Conservation (phyloP, 495 filamentous ascomycete genomes). For the Trichoderma asperelloides region DNA sequence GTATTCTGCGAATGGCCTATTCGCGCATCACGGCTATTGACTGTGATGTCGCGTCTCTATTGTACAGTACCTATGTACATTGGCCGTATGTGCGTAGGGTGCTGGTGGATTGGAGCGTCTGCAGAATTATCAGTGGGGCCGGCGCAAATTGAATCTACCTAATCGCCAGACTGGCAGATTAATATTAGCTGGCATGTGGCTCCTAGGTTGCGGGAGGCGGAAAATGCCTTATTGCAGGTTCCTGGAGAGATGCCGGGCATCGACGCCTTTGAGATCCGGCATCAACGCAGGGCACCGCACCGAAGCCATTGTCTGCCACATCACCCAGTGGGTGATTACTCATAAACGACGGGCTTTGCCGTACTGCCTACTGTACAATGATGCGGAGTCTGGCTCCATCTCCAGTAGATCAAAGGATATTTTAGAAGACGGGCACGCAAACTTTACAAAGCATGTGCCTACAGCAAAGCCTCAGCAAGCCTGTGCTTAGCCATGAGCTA, state of each 20-base stretch:
- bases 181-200: neutral
- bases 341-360: no score
- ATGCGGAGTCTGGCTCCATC: no score
- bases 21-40: no score
- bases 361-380: neutral
- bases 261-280: conserved; percentile 1
- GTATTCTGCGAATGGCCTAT: no score
- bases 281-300: neutral
- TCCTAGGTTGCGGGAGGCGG: neutral
- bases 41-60: no score
- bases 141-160: neutral
- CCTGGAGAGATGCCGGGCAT: neutral
- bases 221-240: neutral
- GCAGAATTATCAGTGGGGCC: neutral
- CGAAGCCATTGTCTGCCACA: neutral
- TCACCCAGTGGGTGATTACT: no score
- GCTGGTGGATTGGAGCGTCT: neutral
- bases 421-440: neutral
- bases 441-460: neutral
- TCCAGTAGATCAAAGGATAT: no score
- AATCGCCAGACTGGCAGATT: neutral
- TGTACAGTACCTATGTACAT: no score
- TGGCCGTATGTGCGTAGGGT: no score
- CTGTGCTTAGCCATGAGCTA: neutral
- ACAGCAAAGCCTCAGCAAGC: neutral